Conservation (phyloP, 805 yeast species). For the Suhomyces kilbournensis region DNA sequence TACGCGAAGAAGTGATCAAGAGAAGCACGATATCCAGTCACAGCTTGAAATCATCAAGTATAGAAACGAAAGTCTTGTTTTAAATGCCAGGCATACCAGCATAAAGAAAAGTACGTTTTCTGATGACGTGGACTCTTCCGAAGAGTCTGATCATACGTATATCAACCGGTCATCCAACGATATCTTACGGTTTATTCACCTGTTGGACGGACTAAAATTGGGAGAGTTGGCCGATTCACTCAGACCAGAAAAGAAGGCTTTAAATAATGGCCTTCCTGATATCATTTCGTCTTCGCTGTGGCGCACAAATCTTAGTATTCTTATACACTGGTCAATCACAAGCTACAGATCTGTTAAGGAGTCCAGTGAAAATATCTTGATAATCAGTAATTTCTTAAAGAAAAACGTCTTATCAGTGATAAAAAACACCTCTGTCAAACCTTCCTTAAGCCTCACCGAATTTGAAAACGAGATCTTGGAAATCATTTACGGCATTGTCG, state of each 20-base stretch:
- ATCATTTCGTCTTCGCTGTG: no score
- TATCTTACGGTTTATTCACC: conserved; percentile 30
- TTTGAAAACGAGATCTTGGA: conserved; percentile 43
- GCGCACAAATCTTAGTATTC: conserved; percentile 33
- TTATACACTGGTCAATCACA: conserved; percentile 41
- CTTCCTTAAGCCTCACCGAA: conserved; percentile 32
- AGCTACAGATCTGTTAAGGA: conserved; percentile 29
- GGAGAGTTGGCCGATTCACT: conserved; percentile 28
- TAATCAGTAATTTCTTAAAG: conserved; percentile 46
- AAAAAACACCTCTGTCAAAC: conserved; percentile 13
- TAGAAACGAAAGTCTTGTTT: conserved; percentile 68
- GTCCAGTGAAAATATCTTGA: conserved; percentile 31
- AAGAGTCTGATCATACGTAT: conserved; percentile 13
- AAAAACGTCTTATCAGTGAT: conserved; percentile 25
- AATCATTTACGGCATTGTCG: conserved; percentile 31
- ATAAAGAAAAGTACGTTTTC: not conserved
- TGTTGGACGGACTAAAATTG: conserved; percentile 33
- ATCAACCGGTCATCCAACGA: conserved; percentile 27
- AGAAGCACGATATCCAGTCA: conserved; percentile 32
- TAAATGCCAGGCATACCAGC: conserved; percentile 36
- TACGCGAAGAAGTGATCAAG: conserved; percentile 13
- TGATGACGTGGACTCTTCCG: not conserved
- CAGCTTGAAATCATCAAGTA: conserved; percentile 61
- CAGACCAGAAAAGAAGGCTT: conserved; percentile 15
- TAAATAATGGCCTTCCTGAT: not conserved